Evolutionary conservation across 2,329 filamentous ascomycete species (phyloP).

Genomic region (Hypoxylon sp.): DNA sequence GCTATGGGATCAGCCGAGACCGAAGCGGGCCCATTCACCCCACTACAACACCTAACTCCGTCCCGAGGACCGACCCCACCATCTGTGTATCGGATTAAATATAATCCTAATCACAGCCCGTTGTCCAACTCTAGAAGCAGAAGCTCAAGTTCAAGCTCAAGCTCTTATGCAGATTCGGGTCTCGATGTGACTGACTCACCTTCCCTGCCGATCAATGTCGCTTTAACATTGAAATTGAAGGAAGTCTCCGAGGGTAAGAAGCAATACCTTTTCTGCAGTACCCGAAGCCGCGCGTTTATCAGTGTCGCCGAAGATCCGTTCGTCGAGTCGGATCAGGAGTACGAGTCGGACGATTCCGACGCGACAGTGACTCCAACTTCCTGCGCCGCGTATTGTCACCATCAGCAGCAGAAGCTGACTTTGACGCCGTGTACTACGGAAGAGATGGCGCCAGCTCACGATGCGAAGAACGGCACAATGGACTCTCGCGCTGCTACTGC

Average conservation of each 20-base stretch:
- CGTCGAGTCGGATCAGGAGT: slow-evolving; percentile 3
- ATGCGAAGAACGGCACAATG: slow-evolving; percentile 33
- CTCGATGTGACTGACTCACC: not conserved
- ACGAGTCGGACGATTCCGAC: slow-evolving; percentile 28
- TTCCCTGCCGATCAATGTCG: not conserved
- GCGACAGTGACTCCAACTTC: slow-evolving; percentile 29
- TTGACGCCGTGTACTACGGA: not conserved
- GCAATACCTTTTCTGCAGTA: not conserved
- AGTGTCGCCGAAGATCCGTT: slow-evolving; percentile 10
- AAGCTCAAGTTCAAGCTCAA: not conserved
- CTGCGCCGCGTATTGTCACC: slow-evolving; percentile 11
- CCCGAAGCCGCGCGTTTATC: not conserved
- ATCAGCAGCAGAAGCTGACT: not conserved
- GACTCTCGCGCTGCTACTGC: slow-evolving; percentile 20
- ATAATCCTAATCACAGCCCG: slow-evolving; percentile 3
- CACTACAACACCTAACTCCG: not conserved
- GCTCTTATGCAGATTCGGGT: not conserved
- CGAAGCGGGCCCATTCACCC: not conserved
- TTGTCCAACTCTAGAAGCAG: not conserved
- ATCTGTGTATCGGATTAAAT: slow-evolving; percentile 14
- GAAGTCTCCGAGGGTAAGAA: not conserved
- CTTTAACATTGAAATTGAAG: not conserved
- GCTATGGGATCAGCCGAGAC: slow-evolving; percentile 1
- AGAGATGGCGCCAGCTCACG: slow-evolving; percentile 41
- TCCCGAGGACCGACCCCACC: not conserved